Percentiles rank a stretch among this genome's conserved stretches.
Evolutionary conservation across 169 alveolate genomes (phyloP).

Genomic region (Babesia caballi): DNA sequence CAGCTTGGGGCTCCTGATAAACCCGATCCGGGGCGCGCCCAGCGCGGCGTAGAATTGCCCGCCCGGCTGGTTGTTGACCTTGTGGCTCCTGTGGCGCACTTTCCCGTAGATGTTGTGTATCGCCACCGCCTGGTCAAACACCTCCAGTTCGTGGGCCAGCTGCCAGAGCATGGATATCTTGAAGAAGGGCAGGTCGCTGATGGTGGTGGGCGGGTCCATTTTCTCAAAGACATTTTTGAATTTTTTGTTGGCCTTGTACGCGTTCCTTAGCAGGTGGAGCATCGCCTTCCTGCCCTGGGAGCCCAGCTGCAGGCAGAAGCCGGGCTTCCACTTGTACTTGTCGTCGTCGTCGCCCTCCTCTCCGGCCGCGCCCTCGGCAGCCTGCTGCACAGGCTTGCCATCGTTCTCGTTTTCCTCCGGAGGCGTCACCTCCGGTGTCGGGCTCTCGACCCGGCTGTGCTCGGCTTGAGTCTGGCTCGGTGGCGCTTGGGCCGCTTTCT

Average conservation of each 20-base stretch:
- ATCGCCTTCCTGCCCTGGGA: constrained; percentile 62
- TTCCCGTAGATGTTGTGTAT: constrained; percentile 54
- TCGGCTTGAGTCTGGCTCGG: constrained; percentile 3
- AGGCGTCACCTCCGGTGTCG: not conserved
- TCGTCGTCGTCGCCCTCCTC: not conserved
- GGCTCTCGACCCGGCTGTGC: not conserved
- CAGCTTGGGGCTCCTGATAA: not conserved
- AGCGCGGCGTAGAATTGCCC: not conserved
- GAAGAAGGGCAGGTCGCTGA: constrained; percentile 60
- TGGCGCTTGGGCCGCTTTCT: not conserved
- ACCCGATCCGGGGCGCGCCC: not conserved
- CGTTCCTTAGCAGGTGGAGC: constrained; percentile 59
- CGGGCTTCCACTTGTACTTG: constrained; percentile 59
- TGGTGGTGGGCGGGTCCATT: constrained; percentile 64
- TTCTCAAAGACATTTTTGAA: constrained; percentile 31
- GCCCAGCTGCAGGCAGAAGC: constrained; percentile 65
- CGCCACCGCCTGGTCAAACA: constrained; percentile 54
- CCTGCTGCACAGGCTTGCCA: not conserved
- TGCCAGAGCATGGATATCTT: constrained; percentile 62
- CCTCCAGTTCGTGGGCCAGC: constrained; percentile 54
- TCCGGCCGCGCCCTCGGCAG: not conserved
- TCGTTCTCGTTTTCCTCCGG: not conserved
- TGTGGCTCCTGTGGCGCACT: not conserved
- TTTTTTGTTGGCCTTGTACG: constrained; percentile 41
- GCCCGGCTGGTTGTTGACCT: not conserved